Evolutionary conservation across 257 asterid genomes (phyloP).

Genomic region (Lithospermum erythrorhizon): DNA sequence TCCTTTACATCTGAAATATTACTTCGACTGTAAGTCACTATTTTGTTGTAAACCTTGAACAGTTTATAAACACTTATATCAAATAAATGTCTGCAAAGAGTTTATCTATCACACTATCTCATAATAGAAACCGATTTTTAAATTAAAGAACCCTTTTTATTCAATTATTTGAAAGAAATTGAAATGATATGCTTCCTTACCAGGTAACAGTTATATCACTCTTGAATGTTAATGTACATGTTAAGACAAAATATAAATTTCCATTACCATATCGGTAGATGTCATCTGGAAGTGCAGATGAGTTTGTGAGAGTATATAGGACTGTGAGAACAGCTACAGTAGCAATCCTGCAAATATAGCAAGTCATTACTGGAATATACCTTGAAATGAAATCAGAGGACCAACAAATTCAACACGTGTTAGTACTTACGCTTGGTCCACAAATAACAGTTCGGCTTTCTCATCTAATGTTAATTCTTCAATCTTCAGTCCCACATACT

Average conservation of each 20-base stretch:
- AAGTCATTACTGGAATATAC: conserved; percentile 15
- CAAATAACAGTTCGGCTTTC: conserved; percentile 80
- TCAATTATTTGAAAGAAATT: neutral
- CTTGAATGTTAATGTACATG: neutral
- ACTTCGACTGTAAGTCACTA: conserved; percentile 5
- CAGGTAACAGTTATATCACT: neutral
- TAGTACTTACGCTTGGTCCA: conserved; percentile 59
- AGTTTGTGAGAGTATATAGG: conserved; percentile 72
- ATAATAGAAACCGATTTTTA: neutral
- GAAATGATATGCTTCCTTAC: neutral
- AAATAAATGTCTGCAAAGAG: neutral
- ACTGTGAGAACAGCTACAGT: conserved; percentile 78
- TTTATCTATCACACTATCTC: neutral
- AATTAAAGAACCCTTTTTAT: neutral
- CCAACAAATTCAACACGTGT: conserved; percentile 3
- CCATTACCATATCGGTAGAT: conserved; percentile 75
- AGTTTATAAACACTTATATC: neutral
- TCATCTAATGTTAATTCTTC: conserved; percentile 73
- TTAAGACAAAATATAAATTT: conserved; percentile 1
- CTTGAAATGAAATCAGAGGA: conserved; percentile 3
- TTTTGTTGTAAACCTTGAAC: neutral
- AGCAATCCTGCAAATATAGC: conserved; percentile 43
- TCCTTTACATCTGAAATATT: conserved; percentile 58
- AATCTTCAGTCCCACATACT: conserved; percentile 50
- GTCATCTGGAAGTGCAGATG: conserved; percentile 82